Evolutionary conservation across 1,139 yeast genomes (phyloP).

Genomic region (Hanseniaspora sp.): DNA sequence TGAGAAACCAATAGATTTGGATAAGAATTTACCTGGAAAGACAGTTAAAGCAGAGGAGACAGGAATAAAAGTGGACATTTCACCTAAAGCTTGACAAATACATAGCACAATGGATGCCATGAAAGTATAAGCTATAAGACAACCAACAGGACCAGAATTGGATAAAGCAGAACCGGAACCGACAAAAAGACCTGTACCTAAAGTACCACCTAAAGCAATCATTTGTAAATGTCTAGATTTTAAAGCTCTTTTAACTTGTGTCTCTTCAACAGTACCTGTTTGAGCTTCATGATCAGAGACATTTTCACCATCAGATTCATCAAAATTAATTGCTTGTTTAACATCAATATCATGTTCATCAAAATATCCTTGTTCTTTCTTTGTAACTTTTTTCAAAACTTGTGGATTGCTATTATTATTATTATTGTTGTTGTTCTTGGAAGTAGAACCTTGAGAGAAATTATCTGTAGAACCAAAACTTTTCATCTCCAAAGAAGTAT

Average conservation of each 20-base stretch:
- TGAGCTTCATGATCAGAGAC: slow-evolving; percentile 28
- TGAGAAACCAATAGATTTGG: slow-evolving; percentile 59
- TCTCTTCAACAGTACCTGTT: slow-evolving; percentile 20
- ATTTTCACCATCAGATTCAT: slow-evolving; percentile 17
- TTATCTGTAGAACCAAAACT: neutral
- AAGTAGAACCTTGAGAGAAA: neutral
- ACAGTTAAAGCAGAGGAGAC: slow-evolving; percentile 55
- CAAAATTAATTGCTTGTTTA: neutral
- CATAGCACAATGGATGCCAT: slow-evolving; percentile 55
- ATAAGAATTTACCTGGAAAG: slow-evolving; percentile 46
- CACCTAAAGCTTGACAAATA: slow-evolving; percentile 62
- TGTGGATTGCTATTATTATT: neutral
- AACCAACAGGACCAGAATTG: slow-evolving; percentile 62
- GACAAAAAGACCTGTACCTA: slow-evolving; percentile 56
- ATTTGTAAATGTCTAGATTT: slow-evolving; percentile 52
- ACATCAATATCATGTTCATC: neutral
- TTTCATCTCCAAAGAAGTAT: slow-evolving; percentile 11
- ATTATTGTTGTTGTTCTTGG: neutral
- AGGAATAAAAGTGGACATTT: slow-evolving; percentile 65
- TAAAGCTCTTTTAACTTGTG: slow-evolving; percentile 36
- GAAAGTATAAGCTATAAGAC: slow-evolving; percentile 53
- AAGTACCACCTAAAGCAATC: slow-evolving; percentile 60
- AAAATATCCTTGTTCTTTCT: slow-evolving; percentile 3
- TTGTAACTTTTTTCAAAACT: slow-evolving; percentile 4
- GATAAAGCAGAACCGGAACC: slow-evolving; percentile 46